Evolutionary conservation across 192 early-diverging fungal species (phyloP), one percentile per base, ranked within the genome.

Genomic region (Gryganskiella cystojenkinii): DNA sequence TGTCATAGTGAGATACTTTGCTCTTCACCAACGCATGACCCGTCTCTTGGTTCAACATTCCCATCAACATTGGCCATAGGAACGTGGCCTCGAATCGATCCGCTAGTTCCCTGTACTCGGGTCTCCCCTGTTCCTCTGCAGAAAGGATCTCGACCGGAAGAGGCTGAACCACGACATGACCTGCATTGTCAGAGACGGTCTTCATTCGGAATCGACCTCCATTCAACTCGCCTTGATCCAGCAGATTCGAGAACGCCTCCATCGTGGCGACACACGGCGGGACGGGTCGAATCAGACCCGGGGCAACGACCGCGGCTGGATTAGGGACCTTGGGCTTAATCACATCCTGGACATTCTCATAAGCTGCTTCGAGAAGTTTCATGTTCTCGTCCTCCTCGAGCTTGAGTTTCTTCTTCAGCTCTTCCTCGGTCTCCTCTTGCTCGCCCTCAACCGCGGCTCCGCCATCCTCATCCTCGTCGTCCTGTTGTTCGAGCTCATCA

Each of bases 61-160:
- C 73, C 44, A 63, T 28, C 54, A 76, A 27, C 54, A 67, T 63
- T 5, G 73, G 73, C 73, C 73, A 76, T 60, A 63, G 62, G 19
- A 76, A 76, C 22, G 50, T 45, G 9, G 73, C 27, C 54, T 76
- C 73, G 22, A 76, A 68, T 42, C 73, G 49, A 35, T 67, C 73
- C 11, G 54, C 59, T 34, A 76, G 24, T 37, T 76, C 73, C 4
- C 20, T 27, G 31, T 63, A 68, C 54, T 76, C 73, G 22, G 59
- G 73, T n/a, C 27, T 30, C 30, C 24, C 6, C 22, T 64, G 64
- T 24, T 61, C 60, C 42, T 76, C 34, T 1, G 17, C 56, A 10
- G 52, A 35, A 1, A 67, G 33, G 3, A 61, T 31, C 28, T 33
- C 9, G 19, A 44, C 44, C 3, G 31, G 5, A 13, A 27, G 46